phyloP scores from a whole-genome alignment of 805 yeast genomes.

The Saccharomycopsis lassenensis region DNA sequence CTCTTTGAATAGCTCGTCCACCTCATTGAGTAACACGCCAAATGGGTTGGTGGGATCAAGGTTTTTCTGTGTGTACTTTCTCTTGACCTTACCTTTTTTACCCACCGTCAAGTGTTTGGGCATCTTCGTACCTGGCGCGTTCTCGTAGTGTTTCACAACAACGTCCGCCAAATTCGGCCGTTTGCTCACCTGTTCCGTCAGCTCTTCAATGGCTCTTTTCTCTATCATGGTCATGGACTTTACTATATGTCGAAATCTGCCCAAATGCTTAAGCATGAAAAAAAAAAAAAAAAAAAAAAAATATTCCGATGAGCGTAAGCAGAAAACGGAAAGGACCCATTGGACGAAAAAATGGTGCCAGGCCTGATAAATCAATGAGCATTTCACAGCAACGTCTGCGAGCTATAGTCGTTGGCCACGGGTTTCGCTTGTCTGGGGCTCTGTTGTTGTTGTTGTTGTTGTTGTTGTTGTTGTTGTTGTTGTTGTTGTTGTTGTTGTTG shows the following conservation, averaged over 20 bases:
- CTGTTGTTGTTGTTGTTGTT: neutral
- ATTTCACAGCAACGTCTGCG: neutral
- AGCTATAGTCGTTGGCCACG: slow-evolving; percentile 4
- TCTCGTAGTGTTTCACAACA: too few species aligned
- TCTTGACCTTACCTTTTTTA: slow-evolving; percentile 28
- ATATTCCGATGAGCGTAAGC: neutral
- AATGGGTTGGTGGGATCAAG: slow-evolving; percentile 70
- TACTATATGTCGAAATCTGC: too few species aligned
- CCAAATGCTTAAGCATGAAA: too few species aligned
- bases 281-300: neutral
- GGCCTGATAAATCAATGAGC: neutral
- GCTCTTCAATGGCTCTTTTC: neutral
- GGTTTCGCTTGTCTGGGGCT: neutral
- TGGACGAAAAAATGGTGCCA: neutral
- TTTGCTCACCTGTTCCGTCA: neutral
- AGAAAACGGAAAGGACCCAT: neutral
- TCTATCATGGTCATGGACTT: neutral
- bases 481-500: neutral
- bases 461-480: neutral
- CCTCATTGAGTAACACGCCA: slow-evolving; percentile 71
- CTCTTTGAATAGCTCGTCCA: slow-evolving; percentile 42
- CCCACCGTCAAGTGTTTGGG: slow-evolving; percentile 12
- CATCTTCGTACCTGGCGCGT: slow-evolving; percentile 35
- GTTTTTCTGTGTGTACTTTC: slow-evolving; percentile 50
- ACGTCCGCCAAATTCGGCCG: slow-evolving; percentile 19